Evolutionary conservation across 352 stramenopile genomes (phyloP), one percentile per base, ranked within the genome.

Genomic region (Phytophthora podocarpi): DNA sequence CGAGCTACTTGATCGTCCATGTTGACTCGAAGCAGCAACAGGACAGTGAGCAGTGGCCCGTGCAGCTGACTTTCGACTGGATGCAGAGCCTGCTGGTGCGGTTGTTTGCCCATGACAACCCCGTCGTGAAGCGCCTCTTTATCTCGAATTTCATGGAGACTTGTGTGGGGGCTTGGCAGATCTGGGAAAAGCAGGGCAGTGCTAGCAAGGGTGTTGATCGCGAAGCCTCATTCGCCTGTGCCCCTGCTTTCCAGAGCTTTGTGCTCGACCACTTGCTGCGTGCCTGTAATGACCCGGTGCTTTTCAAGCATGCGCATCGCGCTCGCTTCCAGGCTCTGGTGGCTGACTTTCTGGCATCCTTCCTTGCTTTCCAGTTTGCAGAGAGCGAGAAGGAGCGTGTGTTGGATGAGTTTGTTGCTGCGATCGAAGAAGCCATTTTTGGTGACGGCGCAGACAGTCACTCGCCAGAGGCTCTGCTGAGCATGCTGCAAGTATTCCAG

Each of bases 41-140:
- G 8, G 11, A 31, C 7, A 24, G 10, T 10, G 35, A 46, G 11
- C 26, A 67, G 3, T 90, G 80, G 82, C 82, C 85, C 0, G 71
- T 91, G n/a, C 39, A 60, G 20, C 65, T 95, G 15, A 86, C 74
- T 20, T 95, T 95, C 42, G 70, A 83, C 46, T 95, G 86, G 84
- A 72, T 91, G 32, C 72, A 90, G 53, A 90, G 80, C 43, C 61
- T 95, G 1, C 36, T 95, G 20, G 62, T 85, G 27, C 83, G 81
- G 2, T 74, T 91, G 13, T 93, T 91, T 58, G 65, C 67, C 10
- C 85, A 95, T 59, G 84, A 95, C 28, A 93, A 93, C 45, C 76
- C 85, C 7, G 63, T 88, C 42, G 79, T 92, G 16, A 89, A 89
- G 24, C 79, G 86, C 20, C 61, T 89, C 16, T 92, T 91, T 52